Evolutionary conservation across 768 basidiomycete species (phyloP).

Genomic region (Dioszegia aurantiaca): DNA sequence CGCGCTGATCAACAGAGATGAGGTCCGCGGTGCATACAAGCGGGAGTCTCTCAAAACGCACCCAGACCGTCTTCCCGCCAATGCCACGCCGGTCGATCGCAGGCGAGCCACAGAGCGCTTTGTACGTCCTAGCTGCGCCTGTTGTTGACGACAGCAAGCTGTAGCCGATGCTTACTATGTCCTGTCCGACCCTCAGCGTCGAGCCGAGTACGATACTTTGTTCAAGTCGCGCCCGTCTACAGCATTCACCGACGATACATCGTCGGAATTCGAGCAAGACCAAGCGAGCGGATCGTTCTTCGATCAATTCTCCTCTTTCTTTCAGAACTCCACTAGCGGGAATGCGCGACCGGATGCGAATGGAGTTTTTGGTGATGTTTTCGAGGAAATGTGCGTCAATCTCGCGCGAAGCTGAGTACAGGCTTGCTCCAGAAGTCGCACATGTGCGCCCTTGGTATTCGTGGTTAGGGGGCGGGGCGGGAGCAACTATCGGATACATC

Average conservation of each 20-base stretch:
- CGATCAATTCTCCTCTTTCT: constrained; percentile 69
- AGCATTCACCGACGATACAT: constrained; percentile 42
- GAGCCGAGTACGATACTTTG: constrained; percentile 54
- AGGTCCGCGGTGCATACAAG: constrained; percentile 49
- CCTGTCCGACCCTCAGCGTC: constrained; percentile 67
- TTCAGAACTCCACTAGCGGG: constrained; percentile 56
- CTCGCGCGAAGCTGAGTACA: constrained; percentile 10
- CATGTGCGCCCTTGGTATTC: constrained; percentile 50
- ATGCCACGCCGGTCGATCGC: constrained; percentile 69
- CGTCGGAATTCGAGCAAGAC: constrained; percentile 44
- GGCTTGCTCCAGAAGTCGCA: constrained; percentile 51
- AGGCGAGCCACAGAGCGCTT: constrained; percentile 76
- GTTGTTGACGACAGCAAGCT: constrained; percentile 56
- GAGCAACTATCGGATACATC: constrained; percentile 61
- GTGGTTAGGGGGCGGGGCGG: constrained; percentile 53
- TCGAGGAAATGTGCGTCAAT: constrained; percentile 71
- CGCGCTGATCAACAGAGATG: constrained; percentile 28
- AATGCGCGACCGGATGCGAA: constrained; percentile 67
- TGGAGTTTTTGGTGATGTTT: constrained; percentile 80
- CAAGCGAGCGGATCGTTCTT: constrained; percentile 73
- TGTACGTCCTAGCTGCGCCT: constrained; percentile 16
- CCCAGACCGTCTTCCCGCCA: constrained; percentile 70
- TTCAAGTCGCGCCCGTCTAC: constrained; percentile 38
- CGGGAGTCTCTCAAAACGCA: constrained; percentile 65
- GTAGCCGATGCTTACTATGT: constrained; percentile 95